These are phyloP conservation scores for Ganoderma multipileum DNA, from an alignment of 1,284 basidiomycete species.

Conservation along the genomic window DNA sequence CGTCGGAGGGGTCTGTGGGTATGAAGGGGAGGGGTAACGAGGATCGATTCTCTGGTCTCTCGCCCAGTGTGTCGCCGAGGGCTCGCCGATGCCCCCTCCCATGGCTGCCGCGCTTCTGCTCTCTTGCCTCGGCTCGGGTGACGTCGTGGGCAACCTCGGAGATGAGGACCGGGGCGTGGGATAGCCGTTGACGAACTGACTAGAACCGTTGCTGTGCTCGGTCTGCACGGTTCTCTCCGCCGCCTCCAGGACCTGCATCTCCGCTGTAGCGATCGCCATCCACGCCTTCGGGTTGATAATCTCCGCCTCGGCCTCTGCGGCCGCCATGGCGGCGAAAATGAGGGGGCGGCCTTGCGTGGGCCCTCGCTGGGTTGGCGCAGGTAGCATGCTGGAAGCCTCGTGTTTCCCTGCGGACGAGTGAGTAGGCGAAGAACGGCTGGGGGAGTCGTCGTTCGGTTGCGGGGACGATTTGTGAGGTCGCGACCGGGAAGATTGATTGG, in stretches of 20 bases:
- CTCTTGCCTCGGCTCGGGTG: not conserved
- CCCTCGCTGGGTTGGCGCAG: slow-evolving; percentile 12
- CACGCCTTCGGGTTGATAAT: slow-evolving; percentile 27
- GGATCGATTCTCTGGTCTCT: slow-evolving; percentile 6
- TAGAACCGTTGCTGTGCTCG: slow-evolving; percentile 26
- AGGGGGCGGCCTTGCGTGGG: slow-evolving; percentile 39
- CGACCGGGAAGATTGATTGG: slow-evolving; percentile 10
- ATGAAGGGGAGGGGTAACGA: slow-evolving; percentile 17
- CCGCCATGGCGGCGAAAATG: slow-evolving; percentile 41
- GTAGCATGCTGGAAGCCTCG: not conserved
- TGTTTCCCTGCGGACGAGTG: slow-evolving; percentile 9
- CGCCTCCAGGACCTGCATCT: slow-evolving; percentile 10
- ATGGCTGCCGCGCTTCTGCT: not conserved
- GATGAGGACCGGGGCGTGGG: slow-evolving; percentile 30
- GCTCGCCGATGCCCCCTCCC: slow-evolving; percentile 10
- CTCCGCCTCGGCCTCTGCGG: slow-evolving; percentile 33
- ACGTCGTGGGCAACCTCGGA: slow-evolving; percentile 19
- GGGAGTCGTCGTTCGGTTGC: slow-evolving; percentile 11
- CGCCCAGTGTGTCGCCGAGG: not conserved
- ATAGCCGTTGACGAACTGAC: slow-evolving; percentile 30
- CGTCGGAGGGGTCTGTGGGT: slow-evolving; percentile 15
- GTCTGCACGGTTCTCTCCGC: slow-evolving; percentile 6
- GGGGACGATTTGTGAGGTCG: slow-evolving; percentile 7
- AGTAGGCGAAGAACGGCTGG: slow-evolving; percentile 6
- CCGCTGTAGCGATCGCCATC: slow-evolving; percentile 29